These are phyloP conservation scores for Chlorella sp. DNA, from an alignment of 139 green algal genomes.

Conservation along the genomic window DNA sequence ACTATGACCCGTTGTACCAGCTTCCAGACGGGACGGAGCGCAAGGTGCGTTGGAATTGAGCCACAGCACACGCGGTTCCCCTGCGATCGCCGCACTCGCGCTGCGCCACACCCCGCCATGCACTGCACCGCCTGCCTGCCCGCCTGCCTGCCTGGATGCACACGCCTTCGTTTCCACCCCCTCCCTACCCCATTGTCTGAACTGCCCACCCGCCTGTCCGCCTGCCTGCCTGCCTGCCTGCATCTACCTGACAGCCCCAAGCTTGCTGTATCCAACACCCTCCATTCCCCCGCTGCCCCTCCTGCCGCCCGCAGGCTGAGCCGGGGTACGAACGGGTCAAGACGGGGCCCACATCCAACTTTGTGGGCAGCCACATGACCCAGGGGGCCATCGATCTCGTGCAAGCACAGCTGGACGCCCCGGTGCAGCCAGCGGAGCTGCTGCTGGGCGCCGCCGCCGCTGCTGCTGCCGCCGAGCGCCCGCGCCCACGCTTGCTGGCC, in stretches of 20 bases:
- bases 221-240: not conserved
- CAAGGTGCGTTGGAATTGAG: constrained; percentile 15
- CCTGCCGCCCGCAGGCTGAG: constrained; percentile 30
- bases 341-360: constrained; percentile 82
- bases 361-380: constrained; percentile 90
- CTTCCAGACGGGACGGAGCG: constrained; percentile 43
- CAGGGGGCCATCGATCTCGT: constrained; percentile 84
- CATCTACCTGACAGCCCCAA: not conserved
- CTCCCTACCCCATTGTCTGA: not conserved
- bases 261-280: too few species aligned
- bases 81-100: not conserved
- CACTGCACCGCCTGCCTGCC: not conserved
- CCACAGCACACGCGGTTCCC: not conserved
- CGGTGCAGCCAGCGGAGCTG: not conserved
- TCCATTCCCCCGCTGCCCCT: not conserved
- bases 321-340: constrained; percentile 76
- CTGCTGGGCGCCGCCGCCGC: not conserved
- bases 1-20: constrained; percentile 51
- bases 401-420: constrained; percentile 49
- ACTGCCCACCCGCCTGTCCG: not conserved
- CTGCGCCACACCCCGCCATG: not conserved
- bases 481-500: not conserved
- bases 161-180: not conserved
- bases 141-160: too few species aligned
- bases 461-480: not conserved